Evolutionary conservation across 2,329 filamentous ascomycete species (phyloP), one percentile per base, ranked within the genome.

Genomic region (Paraphaeosphaeria minitans): DNA sequence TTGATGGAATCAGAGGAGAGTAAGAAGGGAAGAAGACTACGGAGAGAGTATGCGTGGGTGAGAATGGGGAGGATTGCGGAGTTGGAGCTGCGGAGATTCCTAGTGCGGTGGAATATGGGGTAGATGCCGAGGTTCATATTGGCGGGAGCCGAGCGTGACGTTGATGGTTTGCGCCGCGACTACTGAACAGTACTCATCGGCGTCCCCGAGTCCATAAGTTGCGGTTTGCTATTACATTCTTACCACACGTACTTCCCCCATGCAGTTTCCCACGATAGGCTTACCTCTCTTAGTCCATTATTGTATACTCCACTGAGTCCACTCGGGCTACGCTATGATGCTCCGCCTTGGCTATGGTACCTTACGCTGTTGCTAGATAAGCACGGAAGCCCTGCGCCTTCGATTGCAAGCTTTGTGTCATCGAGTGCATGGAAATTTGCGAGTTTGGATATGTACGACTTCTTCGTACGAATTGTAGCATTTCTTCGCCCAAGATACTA

Each of bases 41-140:
- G 35, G 27, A 46, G 16, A 39, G 46, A 39, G 29, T 6, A 13
- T 39, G n/a, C 27, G 16, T 13, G 9, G 1, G 13, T 27, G 29
- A 27, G 6, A 37, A 12, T 42, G 12, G 35, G 5, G 19, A 53
- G 43, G 43, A n/a, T n/a, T 31, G 58, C 58, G 58, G 58, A 60
- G 49, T 50, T 60, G 31, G 46, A 21, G 14, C 27, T 31, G 53
- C 58, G 58, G 58, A 55, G 55, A 45, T 55, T 54, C 29, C 13
- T 22, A 52, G 42, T 24, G 35, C 6, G n/a, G 21, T 4, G 29
- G 50, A 55, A 59, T 45, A 41, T 59, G 57, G 58, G 58, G 55
- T 46, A 53, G 51, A 57, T 60, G 58, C 58, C 58, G 58, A 60
- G 58, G 58, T 57, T 55, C 31, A 8, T 54, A 53, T 6, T 35